phyloP scores from a whole-genome alignment of 2,329 filamentous ascomycete genomes.

The Xylariaceae sp. region DNA sequence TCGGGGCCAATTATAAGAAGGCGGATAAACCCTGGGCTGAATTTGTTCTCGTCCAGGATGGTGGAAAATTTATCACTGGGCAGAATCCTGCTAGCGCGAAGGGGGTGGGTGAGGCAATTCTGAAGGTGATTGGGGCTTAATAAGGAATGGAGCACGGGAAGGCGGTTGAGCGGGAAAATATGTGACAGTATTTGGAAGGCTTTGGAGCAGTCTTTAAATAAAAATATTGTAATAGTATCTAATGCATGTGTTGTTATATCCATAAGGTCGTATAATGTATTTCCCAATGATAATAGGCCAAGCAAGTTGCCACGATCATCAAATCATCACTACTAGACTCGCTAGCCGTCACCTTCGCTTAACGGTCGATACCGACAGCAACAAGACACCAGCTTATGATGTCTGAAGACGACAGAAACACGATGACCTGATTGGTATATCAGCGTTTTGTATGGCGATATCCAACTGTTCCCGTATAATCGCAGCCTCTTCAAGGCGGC shows the following conservation, averaged over 20 bases:
- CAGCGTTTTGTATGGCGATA: constrained; percentile 34
- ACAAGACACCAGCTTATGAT: neutral
- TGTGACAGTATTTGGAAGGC: neutral
- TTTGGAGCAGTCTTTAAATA: neutral
- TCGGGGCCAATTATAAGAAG: constrained; percentile 63
- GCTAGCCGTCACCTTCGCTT: neutral
- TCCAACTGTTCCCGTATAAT: constrained; percentile 38
- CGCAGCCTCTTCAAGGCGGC: constrained; percentile 49
- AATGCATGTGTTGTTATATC: constrained; percentile 1
- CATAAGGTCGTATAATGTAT: neutral
- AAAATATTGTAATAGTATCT: neutral
- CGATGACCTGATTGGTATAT: constrained; percentile 44
- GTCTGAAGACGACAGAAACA: constrained; percentile 44
- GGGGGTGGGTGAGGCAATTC: constrained; percentile 58
- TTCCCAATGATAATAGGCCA: neutral
- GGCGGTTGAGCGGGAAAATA: neutral
- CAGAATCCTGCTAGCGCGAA: constrained; percentile 64
- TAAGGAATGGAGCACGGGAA: neutral
- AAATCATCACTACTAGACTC: neutral
- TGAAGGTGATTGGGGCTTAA: constrained; percentile 50
- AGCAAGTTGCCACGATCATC: neutral
- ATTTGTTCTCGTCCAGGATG: constrained; percentile 55
- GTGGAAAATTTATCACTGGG: constrained; percentile 60
- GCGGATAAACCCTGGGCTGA: constrained; percentile 57
- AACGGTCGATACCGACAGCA: too few species aligned